A percentile compares a stretch with the other conserved stretches of the same genome.
phyloP scores from a whole-genome alignment of 139 green algal genomes.

The Closterium sp. region DNA sequence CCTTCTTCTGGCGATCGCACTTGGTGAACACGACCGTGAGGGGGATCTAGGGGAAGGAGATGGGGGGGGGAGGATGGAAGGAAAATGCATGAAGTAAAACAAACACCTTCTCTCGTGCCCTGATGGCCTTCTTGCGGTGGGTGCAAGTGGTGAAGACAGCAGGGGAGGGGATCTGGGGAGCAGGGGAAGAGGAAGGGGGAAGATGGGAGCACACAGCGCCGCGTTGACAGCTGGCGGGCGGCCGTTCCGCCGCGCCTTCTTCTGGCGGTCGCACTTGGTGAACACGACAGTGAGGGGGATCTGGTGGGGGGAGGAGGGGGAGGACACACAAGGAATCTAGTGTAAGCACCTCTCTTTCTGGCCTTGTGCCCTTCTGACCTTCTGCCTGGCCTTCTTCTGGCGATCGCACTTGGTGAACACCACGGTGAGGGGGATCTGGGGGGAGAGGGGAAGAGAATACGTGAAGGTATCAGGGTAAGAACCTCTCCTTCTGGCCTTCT shows the following conservation, averaged over 20 bases:
- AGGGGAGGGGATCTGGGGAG: too few relatives aligned
- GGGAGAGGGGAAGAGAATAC: not conserved
- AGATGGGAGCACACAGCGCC: too few relatives aligned
- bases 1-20: too few relatives aligned
- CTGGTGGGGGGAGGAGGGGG: constrained; percentile 21
- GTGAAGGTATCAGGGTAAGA: too few relatives aligned
- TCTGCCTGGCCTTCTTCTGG: constrained; percentile 50
- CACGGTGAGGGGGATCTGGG: constrained; percentile 75
- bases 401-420: constrained; percentile 77
- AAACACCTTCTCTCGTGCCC: too few relatives aligned
- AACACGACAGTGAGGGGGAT: constrained; percentile 84
- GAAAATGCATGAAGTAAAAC: too few relatives aligned
- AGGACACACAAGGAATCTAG: not conserved
- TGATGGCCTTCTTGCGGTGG: too few relatives aligned
- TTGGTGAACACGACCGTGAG: too few relatives aligned
- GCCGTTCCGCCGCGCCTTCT: constrained; percentile 47
- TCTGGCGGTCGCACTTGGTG: constrained; percentile 66
- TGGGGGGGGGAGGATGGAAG: too few relatives aligned
- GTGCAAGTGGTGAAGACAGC: too few relatives aligned
- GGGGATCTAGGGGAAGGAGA: too few relatives aligned
- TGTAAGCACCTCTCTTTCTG: constrained; percentile 1
- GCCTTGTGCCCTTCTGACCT: constrained; percentile 56
- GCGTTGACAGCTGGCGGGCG: constrained; percentile 38
- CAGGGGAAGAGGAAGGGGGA: too few relatives aligned
- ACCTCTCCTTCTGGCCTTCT: not conserved